phyloP scores from a whole-genome alignment of 371 early-diverging fungal genomes.

The Syncephalastrum sp. region DNA sequence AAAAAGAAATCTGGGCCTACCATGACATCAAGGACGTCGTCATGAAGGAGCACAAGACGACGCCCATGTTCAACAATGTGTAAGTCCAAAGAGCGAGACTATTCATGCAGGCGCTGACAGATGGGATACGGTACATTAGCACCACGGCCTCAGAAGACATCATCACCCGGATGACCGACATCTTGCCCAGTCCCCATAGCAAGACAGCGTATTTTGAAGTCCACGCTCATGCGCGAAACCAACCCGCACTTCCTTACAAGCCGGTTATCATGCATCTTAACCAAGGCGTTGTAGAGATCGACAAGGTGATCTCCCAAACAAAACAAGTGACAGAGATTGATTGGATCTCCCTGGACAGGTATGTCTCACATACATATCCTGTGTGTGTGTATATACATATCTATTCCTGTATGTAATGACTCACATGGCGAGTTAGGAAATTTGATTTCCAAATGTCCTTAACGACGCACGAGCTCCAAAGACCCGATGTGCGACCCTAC shows the following conservation, averaged over 20 bases:
- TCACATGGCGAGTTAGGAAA: conserved; percentile 18
- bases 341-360: conserved; percentile 47
- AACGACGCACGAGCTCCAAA: conserved; percentile 19
- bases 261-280: conserved; percentile 35
- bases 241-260: conserved; percentile 23
- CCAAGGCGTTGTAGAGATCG: conserved; percentile 25
- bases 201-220: conserved; percentile 40
- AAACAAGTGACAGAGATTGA: conserved; percentile 32
- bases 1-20: conserved; percentile 35
- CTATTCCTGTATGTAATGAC: no score
- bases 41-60: conserved; percentile 29
- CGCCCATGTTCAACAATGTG: conserved; percentile 39
- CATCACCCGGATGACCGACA: conserved; percentile 21
- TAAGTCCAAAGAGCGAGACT: conserved; percentile 17
- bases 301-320: conserved; percentile 31
- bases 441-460: conserved; percentile 42
- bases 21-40: conserved; percentile 41
- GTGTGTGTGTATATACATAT: background rate
- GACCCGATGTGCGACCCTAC: conserved; percentile 46
- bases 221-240: conserved; percentile 37
- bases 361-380: background rate
- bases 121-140: conserved; percentile 8
- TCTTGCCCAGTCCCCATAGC: conserved; percentile 23
- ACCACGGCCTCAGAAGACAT: conserved; percentile 30
- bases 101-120: background rate